Conservation (phyloP, 2,329 filamentous ascomycete species). For the Hypomyces rosellus region DNA sequence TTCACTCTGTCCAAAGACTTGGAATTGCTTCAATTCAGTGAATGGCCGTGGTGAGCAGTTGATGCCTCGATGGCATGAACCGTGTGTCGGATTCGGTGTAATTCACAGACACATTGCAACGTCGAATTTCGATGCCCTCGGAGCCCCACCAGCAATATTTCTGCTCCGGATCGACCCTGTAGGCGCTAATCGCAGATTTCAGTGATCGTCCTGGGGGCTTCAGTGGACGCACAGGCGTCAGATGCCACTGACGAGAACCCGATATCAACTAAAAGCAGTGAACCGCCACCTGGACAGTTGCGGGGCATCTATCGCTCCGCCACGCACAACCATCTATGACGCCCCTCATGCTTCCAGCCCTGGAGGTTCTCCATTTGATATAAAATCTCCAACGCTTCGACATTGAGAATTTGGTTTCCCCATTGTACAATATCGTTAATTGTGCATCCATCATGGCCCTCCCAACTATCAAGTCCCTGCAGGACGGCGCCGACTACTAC, state of each 20-base stretch:
- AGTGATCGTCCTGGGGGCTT: background rate
- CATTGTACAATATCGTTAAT: background rate
- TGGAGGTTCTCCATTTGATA: no score
- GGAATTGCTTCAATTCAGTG: background rate
- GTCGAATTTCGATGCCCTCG: no score
- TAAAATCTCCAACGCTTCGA: constrained; percentile 1
- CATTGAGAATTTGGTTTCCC: background rate
- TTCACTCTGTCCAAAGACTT: no score
- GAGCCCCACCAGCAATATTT: no score
- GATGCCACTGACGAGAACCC: background rate
- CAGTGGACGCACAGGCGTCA: background rate
- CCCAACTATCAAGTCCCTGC: constrained; percentile 61
- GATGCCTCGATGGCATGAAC: background rate
- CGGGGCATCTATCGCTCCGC: background rate
- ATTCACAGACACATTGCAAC: background rate
- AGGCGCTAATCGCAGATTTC: background rate
- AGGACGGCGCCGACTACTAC: constrained; percentile 70
- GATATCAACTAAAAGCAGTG: background rate
- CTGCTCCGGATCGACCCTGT: no score
- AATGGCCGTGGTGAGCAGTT: background rate
- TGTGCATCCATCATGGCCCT: constrained; percentile 53
- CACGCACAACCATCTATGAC: constrained; percentile 3
- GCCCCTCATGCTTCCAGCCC: background rate
- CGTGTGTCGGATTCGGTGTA: background rate
- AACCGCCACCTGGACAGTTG: background rate